A percentile compares a stretch with the other conserved stretches of the same genome.
phyloP scores from a whole-genome alignment of 805 yeast species.

The Cyberlindnera nakhonratchasimensis region DNA sequence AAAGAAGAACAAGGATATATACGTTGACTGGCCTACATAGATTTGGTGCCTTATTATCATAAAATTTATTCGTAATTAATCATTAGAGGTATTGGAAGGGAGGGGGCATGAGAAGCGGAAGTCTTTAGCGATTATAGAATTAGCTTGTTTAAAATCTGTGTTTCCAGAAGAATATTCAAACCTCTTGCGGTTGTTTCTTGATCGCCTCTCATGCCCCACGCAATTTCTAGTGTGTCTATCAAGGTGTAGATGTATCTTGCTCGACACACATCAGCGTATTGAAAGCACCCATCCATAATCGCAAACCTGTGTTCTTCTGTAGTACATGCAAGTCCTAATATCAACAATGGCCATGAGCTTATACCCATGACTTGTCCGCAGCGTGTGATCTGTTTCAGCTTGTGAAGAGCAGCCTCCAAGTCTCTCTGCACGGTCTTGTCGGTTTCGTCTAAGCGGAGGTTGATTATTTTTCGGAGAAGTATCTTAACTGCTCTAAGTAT shows the following conservation, averaged over 20 bases:
- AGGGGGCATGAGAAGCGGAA: no score
- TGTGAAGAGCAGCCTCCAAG: slow-evolving; percentile 5
- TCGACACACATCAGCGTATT: slow-evolving; percentile 16
- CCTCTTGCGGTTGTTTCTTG: slow-evolving; percentile 11
- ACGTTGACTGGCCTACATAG: no score
- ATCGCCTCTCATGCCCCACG: slow-evolving; percentile 20
- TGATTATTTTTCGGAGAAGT: slow-evolving; percentile 16
- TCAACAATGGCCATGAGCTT: slow-evolving; percentile 18
- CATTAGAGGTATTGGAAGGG: no score
- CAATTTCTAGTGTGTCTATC: slow-evolving; percentile 14
- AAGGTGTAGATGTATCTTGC: slow-evolving; percentile 16
- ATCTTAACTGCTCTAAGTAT: slow-evolving; percentile 20
- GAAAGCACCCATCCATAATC: slow-evolving; percentile 11
- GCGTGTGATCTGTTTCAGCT: slow-evolving; percentile 9
- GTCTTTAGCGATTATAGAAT: slow-evolving; percentile 6
- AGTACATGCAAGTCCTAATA: slow-evolving; percentile 17
- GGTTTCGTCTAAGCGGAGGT: neutral
- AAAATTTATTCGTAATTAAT: no score
- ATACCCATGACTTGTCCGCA: slow-evolving; percentile 13
- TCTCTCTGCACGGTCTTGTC: slow-evolving; percentile 14
- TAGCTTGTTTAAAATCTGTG: slow-evolving; percentile 2
- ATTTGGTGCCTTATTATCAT: no score
- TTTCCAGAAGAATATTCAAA: slow-evolving; percentile 15
- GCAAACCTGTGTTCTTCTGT: slow-evolving; percentile 10
- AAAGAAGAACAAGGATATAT: no score